phyloP scores from a whole-genome alignment of 768 basidiomycete genomes.

The Naematelia aurantialba region DNA sequence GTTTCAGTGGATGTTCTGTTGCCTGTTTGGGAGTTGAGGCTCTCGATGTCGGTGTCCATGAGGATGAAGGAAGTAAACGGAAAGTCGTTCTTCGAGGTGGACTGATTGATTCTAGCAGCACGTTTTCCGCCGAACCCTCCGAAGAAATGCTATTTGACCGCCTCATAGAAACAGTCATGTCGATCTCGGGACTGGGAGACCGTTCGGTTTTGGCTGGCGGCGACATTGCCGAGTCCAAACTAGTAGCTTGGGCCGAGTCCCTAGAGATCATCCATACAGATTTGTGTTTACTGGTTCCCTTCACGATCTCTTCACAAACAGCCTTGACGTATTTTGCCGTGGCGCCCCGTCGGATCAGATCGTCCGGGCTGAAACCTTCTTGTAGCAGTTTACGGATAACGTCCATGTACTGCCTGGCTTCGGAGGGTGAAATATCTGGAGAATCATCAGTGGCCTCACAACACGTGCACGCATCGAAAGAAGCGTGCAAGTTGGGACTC shows the following conservation, averaged over 20 bases:
- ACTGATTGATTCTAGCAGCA: constrained; percentile 8
- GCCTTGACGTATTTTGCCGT: constrained; percentile 31
- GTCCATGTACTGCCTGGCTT: constrained; percentile 35
- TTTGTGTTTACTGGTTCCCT: constrained; percentile 12
- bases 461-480: neutral
- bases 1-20: neutral
- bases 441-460: neutral
- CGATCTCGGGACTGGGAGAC: constrained; percentile 24
- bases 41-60: constrained; percentile 10
- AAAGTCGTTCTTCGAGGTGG: neutral
- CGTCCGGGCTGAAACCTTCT: constrained; percentile 33
- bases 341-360: constrained; percentile 29
- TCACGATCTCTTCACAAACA: constrained; percentile 38
- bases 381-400: constrained; percentile 34
- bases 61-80: constrained; percentile 6
- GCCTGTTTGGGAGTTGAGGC: neutral
- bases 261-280: constrained; percentile 23
- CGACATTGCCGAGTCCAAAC: neutral
- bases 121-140: constrained; percentile 15
- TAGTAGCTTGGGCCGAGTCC: constrained; percentile 8
- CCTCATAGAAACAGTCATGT: constrained; percentile 4
- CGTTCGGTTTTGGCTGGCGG: neutral
- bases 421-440: constrained; percentile 27
- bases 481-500: constrained; percentile 1
- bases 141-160: constrained; percentile 19